Base-by-base conservation (phyloP, 805 yeast genomes). In the Pichia nanzhaoensis region DNA sequence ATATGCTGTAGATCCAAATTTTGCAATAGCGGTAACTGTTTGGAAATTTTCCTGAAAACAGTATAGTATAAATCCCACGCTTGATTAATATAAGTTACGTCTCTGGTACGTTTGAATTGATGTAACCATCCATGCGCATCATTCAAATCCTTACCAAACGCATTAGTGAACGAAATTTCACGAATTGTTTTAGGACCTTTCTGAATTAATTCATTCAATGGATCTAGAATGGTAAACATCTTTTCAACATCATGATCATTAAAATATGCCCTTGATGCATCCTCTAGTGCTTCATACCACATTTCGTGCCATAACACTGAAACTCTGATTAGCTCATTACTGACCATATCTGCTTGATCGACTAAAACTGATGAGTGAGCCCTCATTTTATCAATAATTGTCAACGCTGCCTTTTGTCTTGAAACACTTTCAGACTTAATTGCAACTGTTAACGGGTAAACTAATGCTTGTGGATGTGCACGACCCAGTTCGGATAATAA, bases 1-100 rank as follows among this genome's bases (percentile, higher is more conserved):
- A 91, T 96, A 59, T 86, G 91, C 63, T 88, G 96, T 50, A 93
- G 67, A 52, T 93, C 98, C 48, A 91, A 71, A 19, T 86, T 81
- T 50, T 84, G 88, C 21, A 91, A 65, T 58, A 87, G 95, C 1
- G 95, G 95, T 33, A 93, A 65, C 61, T 89, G 96, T 51, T 95
- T 77, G 49, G 90, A 81, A 45, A 93, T 88, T 51, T 95, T 77
- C 54, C 96, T 77, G 77, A 91, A 93, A 3, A 93, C 96, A 53
- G 84, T 84, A 63, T 91, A 90, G 60, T 91, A 91, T 16, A 90
- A 82, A 61, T 91, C 98, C 99, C 99, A 91, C 0, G 98, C 98
- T 64, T 93, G 98, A 57, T 90, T 89, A 63, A 91, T 66, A 55
- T 89, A 91, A 20, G 95, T 82, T 41, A 82, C 77, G 60, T 93